Percentiles rank a stretch among this genome's conserved stretches.
Evolutionary conservation across 768 basidiomycete species (phyloP).

Genomic region (Solioccasus polychromus): DNA sequence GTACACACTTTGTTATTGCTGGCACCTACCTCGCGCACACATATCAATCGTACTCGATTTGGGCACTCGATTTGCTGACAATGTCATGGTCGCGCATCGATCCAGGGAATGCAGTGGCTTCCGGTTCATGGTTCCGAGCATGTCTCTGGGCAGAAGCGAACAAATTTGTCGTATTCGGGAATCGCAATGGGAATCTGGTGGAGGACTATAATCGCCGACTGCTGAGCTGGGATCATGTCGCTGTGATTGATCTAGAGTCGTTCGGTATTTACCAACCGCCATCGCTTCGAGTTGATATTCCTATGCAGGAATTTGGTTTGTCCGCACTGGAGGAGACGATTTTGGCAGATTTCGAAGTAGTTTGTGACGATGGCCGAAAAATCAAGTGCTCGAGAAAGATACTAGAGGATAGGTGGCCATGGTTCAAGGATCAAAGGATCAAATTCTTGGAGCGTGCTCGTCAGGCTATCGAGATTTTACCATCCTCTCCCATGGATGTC

Average conservation of each 20-base stretch:
- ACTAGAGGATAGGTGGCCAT: conserved; percentile 92
- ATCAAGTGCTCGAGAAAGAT: conserved; percentile 79
- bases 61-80: conserved; percentile 83
- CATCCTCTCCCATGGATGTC: conserved; percentile 58
- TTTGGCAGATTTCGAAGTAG: conserved; percentile 87
- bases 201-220: conserved; percentile 91
- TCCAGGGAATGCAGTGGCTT: conserved; percentile 78
- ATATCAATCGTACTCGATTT: conserved; percentile 93
- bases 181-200: conserved; percentile 81
- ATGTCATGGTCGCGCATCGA: conserved; percentile 90
- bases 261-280: conserved; percentile 96
- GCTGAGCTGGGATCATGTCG: conserved; percentile 89
- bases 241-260: conserved; percentile 87
- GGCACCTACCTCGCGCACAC: conserved; percentile 95
- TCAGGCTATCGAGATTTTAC: conserved; percentile 54
- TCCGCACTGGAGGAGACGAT: conserved; percentile 77
- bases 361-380: conserved; percentile 86
- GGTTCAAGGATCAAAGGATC: conserved; percentile 78
- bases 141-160: conserved; percentile 84
- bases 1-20: conserved; percentile 88
- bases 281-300: conserved; percentile 55
- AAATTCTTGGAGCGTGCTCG: conserved; percentile 58
- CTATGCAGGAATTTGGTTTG: conserved; percentile 83
- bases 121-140: conserved; percentile 94
- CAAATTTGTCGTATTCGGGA: conserved; percentile 89